Percentiles rank a stretch among this genome's conserved stretches.
Conservation (phyloP, 805 yeast genomes). For the Yamadazyma scolyti region DNA sequence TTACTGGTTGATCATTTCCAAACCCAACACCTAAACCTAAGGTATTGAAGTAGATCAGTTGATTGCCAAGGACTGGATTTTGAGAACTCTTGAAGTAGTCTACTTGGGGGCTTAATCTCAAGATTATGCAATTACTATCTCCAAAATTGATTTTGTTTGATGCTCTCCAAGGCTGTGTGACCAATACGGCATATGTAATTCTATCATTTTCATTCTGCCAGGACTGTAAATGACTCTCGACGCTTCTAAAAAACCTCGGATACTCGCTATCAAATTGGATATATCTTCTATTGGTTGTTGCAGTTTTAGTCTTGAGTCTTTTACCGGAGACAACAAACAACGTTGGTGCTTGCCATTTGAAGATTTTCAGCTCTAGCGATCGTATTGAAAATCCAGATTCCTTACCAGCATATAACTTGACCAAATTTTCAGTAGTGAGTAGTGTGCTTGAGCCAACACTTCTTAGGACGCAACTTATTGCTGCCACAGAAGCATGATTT, state of each 20-base stretch:
- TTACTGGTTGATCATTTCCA: constrained; percentile 64
- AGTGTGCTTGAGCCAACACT: constrained; percentile 24
- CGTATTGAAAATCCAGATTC: constrained; percentile 84
- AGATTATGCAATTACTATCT: constrained; percentile 49
- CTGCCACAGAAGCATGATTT: constrained; percentile 36
- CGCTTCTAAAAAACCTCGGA: constrained; percentile 30
- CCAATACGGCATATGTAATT: constrained; percentile 60
- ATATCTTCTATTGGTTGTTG: constrained; percentile 42
- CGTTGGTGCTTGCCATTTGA: constrained; percentile 91
- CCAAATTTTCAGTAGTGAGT: constrained; percentile 44
- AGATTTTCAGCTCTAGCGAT: constrained; percentile 75
- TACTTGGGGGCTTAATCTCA: constrained; percentile 66
- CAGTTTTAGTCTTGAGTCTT: constrained; percentile 35
- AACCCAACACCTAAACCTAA: constrained; percentile 80
- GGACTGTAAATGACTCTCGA: constrained; percentile 16
- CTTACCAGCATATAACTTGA: constrained; percentile 67
- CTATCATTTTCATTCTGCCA: constrained; percentile 42
- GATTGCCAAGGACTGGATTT: constrained; percentile 28
- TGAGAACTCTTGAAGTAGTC: constrained; percentile 39
- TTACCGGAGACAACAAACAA: constrained; percentile 67
- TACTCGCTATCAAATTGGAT: constrained; percentile 48
- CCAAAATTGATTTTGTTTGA: constrained; percentile 76
- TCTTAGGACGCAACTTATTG: constrained; percentile 30
- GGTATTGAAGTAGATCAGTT: constrained; percentile 63
- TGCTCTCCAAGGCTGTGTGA: constrained; percentile 72